Evolutionary conservation across 257 asterid genomes (phyloP), one percentile per base, ranked within the genome.

Genomic region (Solanum boliviense): DNA sequence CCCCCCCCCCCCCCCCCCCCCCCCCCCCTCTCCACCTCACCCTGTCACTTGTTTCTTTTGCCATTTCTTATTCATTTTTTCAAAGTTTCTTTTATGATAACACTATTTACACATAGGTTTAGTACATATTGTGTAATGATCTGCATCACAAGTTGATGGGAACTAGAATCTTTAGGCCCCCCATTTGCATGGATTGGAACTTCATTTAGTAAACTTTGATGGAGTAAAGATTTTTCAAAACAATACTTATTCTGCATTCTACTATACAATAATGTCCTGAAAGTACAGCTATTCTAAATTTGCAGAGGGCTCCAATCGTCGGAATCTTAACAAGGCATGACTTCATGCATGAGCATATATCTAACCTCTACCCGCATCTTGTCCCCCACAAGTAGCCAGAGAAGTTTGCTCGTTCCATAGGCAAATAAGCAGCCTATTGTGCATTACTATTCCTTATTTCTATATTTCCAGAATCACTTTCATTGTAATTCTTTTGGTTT

Each of bases 261-360:
- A 18, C 70, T 82, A 82, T 18, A 48, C 68, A 31, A 82, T 48
- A 31, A 60, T 73, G 39, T 86, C 29, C 88, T 70, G 76, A 86
- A 39, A 84, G 68, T 13, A 46, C 58, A 79, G 60, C 32, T 87
- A 7, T 91, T 27, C 38, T 31, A 21, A 72, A 70, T 88, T 88
- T 93, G 94, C 95, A 95, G 98, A 71, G 98, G 89, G 93, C 93
- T 58, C 98, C 98, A 0, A 88, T 95, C 3, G 95, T 90, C 20
- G 98, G 98, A 70, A 95, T 95, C 89, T 90, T 95, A 91, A 95
- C 98, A 1, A 91, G 98, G 88, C 98, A 95, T 27, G 98, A 95
- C 88, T 94, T 95, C 52, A 94, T 94, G 95, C 94, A 93, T 8
- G 98, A 95, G 90, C 98, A 95, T 89, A 93, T 95, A 70, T 87